These are phyloP conservation scores for Yamadazyma triangularis DNA, from an alignment of 1,139 yeast genomes.

Conservation along the genomic window DNA sequence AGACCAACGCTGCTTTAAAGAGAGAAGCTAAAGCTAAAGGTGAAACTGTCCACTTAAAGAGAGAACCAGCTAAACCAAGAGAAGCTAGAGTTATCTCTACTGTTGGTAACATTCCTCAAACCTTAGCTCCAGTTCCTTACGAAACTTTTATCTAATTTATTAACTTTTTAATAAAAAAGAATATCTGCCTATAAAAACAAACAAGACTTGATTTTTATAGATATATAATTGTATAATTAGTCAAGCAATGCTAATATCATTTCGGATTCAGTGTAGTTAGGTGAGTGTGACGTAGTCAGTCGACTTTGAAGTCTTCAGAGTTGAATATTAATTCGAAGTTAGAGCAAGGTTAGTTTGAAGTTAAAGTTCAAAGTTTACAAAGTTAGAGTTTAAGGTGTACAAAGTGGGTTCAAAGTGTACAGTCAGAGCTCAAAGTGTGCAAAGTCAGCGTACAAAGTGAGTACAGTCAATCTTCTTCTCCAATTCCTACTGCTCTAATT, in stretches of 20 bases:
- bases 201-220: slow-evolving; percentile 12
- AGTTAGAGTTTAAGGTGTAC: too few species aligned
- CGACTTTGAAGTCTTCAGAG: too few species aligned
- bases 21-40: slow-evolving; percentile 95
- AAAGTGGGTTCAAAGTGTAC: too few species aligned
- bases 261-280: too few species aligned
- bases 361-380: too few species aligned
- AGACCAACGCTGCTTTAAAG: slow-evolving; percentile 91
- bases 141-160: slow-evolving; percentile 86
- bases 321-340: too few species aligned
- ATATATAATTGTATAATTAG: slow-evolving; percentile 14
- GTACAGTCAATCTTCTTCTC: too few species aligned
- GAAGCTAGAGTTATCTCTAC: slow-evolving; percentile 78
- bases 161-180: neutral
- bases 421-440: too few species aligned
- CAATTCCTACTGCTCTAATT: too few species aligned
- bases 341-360: too few species aligned
- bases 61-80: slow-evolving; percentile 99
- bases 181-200: slow-evolving; percentile 10
- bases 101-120: slow-evolving; percentile 83
- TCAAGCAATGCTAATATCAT: slow-evolving; percentile 11
- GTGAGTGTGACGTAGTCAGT: too few species aligned
- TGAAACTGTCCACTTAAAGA: slow-evolving; percentile 86
- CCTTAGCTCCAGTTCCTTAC: slow-evolving; percentile 98
- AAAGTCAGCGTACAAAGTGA: too few species aligned